Evolutionary conservation across 2,329 filamentous ascomycete genomes (phyloP).

Genomic region (Cladophialophora bantiana): DNA sequence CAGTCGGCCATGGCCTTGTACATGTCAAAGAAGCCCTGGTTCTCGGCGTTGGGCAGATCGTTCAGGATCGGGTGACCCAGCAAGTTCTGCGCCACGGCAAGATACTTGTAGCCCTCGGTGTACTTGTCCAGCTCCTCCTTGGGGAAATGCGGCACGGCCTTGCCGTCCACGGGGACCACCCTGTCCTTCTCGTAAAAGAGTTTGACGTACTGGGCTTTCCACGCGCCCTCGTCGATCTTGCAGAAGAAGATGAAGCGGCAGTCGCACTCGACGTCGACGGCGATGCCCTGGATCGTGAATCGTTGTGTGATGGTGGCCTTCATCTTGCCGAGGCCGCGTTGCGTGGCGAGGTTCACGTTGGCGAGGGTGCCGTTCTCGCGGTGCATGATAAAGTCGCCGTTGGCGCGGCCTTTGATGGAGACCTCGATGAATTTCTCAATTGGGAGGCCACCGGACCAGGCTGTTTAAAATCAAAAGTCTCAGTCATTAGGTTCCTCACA

Average conservation of each 20-base stretch:
- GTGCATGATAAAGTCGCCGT: conserved; percentile 65
- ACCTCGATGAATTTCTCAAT: conserved; percentile 59
- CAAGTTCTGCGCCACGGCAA: conserved; percentile 56
- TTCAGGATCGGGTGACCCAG: conserved; percentile 54
- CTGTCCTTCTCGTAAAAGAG: conserved; percentile 64
- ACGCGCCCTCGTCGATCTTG: conserved; percentile 47
- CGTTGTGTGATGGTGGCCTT: conserved; percentile 63
- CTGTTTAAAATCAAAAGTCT: conserved; percentile 43
- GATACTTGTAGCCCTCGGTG: conserved; percentile 57
- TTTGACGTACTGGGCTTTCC: conserved; percentile 55
- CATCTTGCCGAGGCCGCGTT: conserved; percentile 60
- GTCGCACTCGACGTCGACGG: conserved; percentile 61
- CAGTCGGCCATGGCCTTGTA: conserved; percentile 55
- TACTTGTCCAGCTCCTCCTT: conserved; percentile 49
- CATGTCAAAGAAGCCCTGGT: conserved; percentile 50
- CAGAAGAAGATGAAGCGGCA: conserved; percentile 59
- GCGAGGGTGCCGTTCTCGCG: conserved; percentile 60
- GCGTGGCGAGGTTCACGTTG: conserved; percentile 50
- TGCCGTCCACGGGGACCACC: conserved; percentile 56
- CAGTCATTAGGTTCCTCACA: background rate
- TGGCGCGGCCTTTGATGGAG: conserved; percentile 59
- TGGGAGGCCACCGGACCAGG: conserved; percentile 55
- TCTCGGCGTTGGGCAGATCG: conserved; percentile 51
- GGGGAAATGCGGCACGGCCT: conserved; percentile 49
- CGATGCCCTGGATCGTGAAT: conserved; percentile 48